phyloP scores from a whole-genome alignment of 2,329 filamentous ascomycete species.

The Sporothrix globosa region DNA sequence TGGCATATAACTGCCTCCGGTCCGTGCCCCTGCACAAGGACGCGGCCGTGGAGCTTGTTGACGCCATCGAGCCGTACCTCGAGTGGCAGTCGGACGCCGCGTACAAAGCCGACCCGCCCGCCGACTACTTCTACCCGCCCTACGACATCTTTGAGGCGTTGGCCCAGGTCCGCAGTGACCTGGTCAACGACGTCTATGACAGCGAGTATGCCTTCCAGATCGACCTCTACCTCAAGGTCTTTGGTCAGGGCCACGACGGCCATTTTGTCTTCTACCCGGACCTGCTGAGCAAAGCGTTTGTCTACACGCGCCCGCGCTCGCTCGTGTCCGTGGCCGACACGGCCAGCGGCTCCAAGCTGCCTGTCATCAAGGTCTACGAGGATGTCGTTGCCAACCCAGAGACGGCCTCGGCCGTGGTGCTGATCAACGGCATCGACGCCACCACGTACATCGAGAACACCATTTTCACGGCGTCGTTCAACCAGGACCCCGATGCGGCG shows the following conservation, averaged over 20 bases:
- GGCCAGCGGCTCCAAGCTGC: constrained; percentile 36
- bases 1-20: constrained; percentile 49
- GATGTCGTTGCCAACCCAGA: constrained; percentile 33
- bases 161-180: constrained; percentile 41
- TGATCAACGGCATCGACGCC: constrained; percentile 42
- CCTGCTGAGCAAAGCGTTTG: constrained; percentile 45
- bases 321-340: constrained; percentile 49
- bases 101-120: constrained; percentile 47
- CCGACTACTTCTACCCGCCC: constrained; percentile 46
- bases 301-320: constrained; percentile 45
- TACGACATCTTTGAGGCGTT: constrained; percentile 47
- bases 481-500: constrained; percentile 41
- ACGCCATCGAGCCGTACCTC: constrained; percentile 47
- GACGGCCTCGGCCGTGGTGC: constrained; percentile 37
- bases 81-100: constrained; percentile 48
- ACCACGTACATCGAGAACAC: constrained; percentile 49
- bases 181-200: constrained; percentile 45
- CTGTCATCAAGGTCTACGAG: constrained; percentile 56
- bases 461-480: constrained; percentile 46
- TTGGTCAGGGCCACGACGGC: constrained; percentile 48
- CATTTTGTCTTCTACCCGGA: constrained; percentile 50
- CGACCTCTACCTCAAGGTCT: constrained; percentile 47
- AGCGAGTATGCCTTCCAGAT: constrained; percentile 49
- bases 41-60: constrained; percentile 47
- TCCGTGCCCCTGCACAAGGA: constrained; percentile 48